Evolutionary conservation across 371 early-diverging fungal genomes (phyloP).

Genomic region (Funneliformis caledonium): DNA sequence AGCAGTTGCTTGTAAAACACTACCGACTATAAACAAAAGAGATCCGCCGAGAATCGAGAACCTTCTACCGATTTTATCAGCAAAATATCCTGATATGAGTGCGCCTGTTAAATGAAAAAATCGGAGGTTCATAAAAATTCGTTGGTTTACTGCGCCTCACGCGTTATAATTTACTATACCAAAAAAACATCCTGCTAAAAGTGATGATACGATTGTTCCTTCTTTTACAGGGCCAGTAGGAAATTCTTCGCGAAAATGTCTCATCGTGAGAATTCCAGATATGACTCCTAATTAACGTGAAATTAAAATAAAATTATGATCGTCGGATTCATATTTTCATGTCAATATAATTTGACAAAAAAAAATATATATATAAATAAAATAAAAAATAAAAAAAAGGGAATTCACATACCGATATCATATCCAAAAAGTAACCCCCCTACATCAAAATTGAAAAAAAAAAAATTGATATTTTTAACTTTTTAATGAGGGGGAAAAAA

Average conservation of each 20-base stretch:
- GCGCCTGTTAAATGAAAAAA: background rate
- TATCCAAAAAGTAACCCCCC: conserved; percentile 42
- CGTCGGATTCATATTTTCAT: too few relatives aligned
- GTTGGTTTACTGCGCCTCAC: too few relatives aligned
- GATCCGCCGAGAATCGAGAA: conserved; percentile 36
- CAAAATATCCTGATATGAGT: background rate
- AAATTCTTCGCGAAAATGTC: conserved; percentile 24
- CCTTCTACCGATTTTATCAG: conserved; percentile 39
- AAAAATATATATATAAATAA: too few relatives aligned
- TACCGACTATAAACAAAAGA: conserved; percentile 38
- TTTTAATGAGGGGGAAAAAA: background rate
- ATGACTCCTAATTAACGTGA: conserved; percentile 36
- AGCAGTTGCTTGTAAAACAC: conserved; percentile 36
- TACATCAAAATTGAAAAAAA: background rate
- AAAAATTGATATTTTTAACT: background rate
- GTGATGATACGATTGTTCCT: conserved; percentile 37
- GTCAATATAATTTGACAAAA: background rate
- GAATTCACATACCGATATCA: conserved; percentile 26
- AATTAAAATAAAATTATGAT: too few relatives aligned
- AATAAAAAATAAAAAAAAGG: too few relatives aligned
- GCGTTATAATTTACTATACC: background rate
- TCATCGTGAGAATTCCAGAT: conserved; percentile 36
- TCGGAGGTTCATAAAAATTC: background rate
- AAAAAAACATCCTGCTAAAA: conserved; percentile 38
- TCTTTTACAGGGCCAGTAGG: background rate